Conservation (phyloP, 495 filamentous ascomycete genomes). For the Lindgomyces ingoldianus region DNA sequence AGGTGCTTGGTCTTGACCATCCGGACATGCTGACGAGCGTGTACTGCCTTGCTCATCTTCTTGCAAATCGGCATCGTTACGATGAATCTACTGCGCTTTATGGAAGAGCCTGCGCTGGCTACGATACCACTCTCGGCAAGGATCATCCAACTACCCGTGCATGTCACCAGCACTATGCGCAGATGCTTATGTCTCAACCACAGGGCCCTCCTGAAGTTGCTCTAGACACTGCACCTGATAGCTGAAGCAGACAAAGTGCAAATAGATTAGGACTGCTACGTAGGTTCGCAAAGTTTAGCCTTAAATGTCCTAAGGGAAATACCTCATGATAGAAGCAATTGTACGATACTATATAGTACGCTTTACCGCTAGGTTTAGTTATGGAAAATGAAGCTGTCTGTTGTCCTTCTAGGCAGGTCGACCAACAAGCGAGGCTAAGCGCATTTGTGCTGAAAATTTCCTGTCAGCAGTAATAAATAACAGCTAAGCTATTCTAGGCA, state of each 20-base stretch:
- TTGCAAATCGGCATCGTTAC: conserved; percentile 21
- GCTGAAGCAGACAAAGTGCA: background rate
- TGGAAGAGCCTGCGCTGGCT: conserved; percentile 24
- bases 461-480: too few species aligned
- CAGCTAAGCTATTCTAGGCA: too few species aligned
- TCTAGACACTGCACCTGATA: background rate
- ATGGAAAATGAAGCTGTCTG: background rate
- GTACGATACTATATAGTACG: background rate
- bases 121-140: conserved; percentile 6
- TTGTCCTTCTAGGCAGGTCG: background rate
- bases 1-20: conserved; percentile 33
- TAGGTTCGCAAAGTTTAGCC: background rate
- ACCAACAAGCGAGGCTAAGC: too few species aligned
- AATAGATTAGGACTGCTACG: background rate
- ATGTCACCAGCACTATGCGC: conserved; percentile 9
- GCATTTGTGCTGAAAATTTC: too few species aligned
- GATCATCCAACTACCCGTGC: conserved; percentile 10
- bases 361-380: background rate
- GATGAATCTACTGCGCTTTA: conserved; percentile 20
- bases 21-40: conserved; percentile 17
- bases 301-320: background rate
- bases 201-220: background rate
- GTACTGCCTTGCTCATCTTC: conserved; percentile 25
- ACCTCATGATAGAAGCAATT: conserved; percentile 6
- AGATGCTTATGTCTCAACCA: conserved; percentile 2